Conservation (phyloP, 176 grass and related monocot genomes). For the Thalia dealbata region DNA sequence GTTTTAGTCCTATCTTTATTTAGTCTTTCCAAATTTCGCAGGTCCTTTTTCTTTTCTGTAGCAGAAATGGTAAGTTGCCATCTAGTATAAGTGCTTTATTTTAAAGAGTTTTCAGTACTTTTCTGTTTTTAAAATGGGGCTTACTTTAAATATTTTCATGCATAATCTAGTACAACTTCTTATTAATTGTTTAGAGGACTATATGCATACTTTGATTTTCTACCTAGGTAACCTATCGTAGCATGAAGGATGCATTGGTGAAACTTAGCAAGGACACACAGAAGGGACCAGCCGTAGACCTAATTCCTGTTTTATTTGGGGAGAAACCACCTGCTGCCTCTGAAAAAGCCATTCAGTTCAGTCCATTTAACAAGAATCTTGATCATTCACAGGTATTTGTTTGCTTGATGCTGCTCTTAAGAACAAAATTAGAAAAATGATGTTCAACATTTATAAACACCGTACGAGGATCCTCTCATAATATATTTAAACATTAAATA, state of each 20-base stretch:
- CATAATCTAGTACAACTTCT: not conserved
- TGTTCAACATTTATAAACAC: not conserved
- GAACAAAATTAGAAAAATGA: not conserved
- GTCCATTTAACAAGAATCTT: conserved; percentile 90
- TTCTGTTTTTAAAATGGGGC: not conserved
- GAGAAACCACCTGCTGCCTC: conserved; percentile 50
- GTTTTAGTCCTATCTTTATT: no score
- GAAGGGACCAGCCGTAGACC: conserved; percentile 63
- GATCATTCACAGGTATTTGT: conserved; percentile 75
- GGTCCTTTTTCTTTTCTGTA: not conserved
- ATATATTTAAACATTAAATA: no score
- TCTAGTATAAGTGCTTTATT: not conserved
- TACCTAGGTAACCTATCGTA: conserved; percentile 74
- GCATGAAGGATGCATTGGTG: conserved; percentile 89
- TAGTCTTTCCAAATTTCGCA: no score
- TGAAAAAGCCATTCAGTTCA: conserved; percentile 57
- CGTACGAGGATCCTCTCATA: not conserved
- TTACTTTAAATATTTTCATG: not conserved
- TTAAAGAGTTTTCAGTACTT: not conserved
- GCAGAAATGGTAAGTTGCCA: not conserved
- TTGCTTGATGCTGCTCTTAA: not conserved
- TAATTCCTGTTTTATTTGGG: conserved; percentile 93
- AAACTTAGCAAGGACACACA: conserved; percentile 70
- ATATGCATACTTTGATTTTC: not conserved
- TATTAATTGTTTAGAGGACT: not conserved